Conservation (phyloP, 306 rosid genomes). For the Vigna nakashimae region DNA sequence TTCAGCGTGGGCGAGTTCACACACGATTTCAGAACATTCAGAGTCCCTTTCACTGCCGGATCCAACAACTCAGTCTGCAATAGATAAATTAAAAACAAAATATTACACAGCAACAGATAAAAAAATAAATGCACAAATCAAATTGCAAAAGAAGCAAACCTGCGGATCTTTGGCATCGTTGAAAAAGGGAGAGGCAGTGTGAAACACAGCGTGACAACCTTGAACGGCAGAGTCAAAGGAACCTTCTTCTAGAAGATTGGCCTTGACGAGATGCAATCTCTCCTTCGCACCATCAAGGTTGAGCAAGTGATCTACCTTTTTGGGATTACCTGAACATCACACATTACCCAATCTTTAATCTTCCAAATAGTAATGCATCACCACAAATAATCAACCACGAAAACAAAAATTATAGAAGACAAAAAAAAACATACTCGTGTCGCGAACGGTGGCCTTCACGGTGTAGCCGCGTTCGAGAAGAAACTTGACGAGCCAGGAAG, state of each 20-base stretch:
- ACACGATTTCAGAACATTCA: conserved; percentile 51
- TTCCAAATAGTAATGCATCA: too few species aligned
- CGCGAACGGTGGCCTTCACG: conserved; percentile 56
- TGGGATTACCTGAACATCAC: conserved; percentile 40
- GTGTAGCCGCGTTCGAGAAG: conserved; percentile 56
- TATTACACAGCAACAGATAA: not conserved
- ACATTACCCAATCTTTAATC: not conserved
- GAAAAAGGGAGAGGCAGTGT: conserved; percentile 49
- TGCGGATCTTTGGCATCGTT: conserved; percentile 49
- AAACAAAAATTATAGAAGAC: not conserved
- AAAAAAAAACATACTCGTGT: conserved; percentile 36
- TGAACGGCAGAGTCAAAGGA: conserved; percentile 48
- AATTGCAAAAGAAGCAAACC: conserved; percentile 22
- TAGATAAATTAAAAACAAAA: not conserved
- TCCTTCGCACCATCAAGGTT: conserved; percentile 60
- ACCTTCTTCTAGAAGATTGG: conserved; percentile 45
- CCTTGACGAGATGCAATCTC: conserved; percentile 51
- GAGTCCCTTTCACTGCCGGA: conserved; percentile 49
- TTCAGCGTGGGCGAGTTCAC: conserved; percentile 41
- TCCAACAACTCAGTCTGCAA: conserved; percentile 47
- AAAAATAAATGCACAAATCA: not conserved
- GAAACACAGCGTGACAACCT: conserved; percentile 59
- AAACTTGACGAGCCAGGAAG: conserved; percentile 57
- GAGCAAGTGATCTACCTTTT: conserved; percentile 49
- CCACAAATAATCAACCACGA: not conserved